These are phyloP conservation scores for Polygonum maritimum DNA, from an alignment of 148 eudicot species.

Conservation along the genomic window DNA sequence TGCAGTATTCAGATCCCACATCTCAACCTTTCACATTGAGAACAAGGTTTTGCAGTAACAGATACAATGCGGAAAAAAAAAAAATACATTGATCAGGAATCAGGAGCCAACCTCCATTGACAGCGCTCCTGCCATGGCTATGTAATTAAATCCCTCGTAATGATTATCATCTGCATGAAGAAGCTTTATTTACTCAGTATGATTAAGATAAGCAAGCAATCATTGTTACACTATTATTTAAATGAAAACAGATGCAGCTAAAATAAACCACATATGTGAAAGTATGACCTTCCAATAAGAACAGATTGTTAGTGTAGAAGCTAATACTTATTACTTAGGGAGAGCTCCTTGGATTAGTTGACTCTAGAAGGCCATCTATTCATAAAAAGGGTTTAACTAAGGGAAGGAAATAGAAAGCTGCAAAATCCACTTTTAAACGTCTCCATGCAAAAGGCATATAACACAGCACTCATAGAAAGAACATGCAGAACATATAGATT, in stretches of 20 bases:
- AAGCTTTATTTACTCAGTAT: neutral
- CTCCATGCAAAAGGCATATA: neutral
- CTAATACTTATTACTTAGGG: neutral
- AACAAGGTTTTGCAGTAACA: slow-evolving; percentile 13
- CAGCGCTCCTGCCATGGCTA: slow-evolving; percentile 74
- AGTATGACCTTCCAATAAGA: neutral
- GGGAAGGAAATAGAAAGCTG: neutral
- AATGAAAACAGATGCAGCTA: neutral
- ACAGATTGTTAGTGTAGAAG: neutral
- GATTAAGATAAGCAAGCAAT: neutral
- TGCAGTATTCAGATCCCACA: slow-evolving; percentile 84
- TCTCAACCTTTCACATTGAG: slow-evolving; percentile 60
- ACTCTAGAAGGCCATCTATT: neutral
- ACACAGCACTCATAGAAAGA: neutral
- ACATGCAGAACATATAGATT: neutral
- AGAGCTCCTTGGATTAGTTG: neutral
- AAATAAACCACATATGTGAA: neutral
- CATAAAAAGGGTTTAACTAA: neutral
- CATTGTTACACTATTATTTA: neutral
- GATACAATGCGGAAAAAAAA: neutral
- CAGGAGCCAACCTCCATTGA: slow-evolving; percentile 47
- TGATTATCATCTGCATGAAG: slow-evolving; percentile 25
- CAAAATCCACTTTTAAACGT: neutral
- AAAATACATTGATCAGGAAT: neutral
- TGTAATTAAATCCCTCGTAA: slow-evolving; percentile 37